Evolutionary conservation across 129 eudicot species (phyloP), one percentile per base, ranked within the genome.

Genomic region (Flaveria sonorensis): DNA sequence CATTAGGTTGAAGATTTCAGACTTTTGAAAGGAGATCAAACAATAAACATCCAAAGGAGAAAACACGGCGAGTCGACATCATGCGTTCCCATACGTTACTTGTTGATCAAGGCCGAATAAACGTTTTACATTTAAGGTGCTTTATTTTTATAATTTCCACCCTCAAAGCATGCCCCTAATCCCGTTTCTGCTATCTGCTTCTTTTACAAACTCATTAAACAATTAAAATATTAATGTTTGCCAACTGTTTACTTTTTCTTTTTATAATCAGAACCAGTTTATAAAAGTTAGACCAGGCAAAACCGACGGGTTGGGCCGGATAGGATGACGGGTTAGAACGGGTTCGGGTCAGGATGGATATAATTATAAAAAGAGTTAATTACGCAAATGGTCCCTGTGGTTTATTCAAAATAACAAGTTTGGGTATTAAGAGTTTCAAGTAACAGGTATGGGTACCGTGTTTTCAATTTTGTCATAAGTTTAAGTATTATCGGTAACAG

Each of bases 41-140:
- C 13, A 10, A 53, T 4, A 42, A 57, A 42, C 7, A 40, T 42
- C 20, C 13, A 21, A 59, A 57, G 62, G 14, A 11, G 60, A 45
- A 62, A 26, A 46, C 51, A 48, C 19, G 67, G 81, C 43, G 42
- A 40, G 73, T 68, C 73, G 73, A 76, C 80, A 66, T 76, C 73
- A 66, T 52, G 65, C 67, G 81, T 76, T 76, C 81, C 40, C 56
- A 76, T 76, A 76, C 80, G 66, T 76, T 66, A 65, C 21, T 39
- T 19, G 36, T 62, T 76, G 63, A 36, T 30, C 19, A 2, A 30
- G 40, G 40, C 40, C 40, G 40, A 36, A 36, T 36, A 36, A 63
- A 63, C n/a, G 19, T 28, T 62, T 24, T 26, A 13, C 2, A 14
- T 62, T 21, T 6, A 63, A 63, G 28, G 18, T 30, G 2, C 24